phyloP scores from a whole-genome alignment of 1,284 basidiomycete species.

The Marasmius tenuissimus region DNA sequence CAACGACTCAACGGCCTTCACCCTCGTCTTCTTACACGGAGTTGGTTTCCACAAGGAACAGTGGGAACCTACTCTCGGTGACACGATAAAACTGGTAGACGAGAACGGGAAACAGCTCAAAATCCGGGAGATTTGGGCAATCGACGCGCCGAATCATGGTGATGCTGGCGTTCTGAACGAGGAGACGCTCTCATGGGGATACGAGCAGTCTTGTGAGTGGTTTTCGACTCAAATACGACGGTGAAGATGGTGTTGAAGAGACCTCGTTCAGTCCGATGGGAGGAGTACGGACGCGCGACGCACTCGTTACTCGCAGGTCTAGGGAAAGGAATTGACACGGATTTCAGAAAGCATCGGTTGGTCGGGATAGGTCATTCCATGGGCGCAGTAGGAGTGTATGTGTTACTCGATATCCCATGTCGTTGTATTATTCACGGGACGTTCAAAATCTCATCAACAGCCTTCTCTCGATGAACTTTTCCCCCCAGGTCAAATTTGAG shows the following conservation, averaged over 20 bases:
- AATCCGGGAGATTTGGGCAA: slow-evolving; percentile 46
- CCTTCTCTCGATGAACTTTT: slow-evolving; percentile 37
- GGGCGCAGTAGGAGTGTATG: slow-evolving; percentile 34
- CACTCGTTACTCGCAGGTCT: slow-evolving; percentile 32
- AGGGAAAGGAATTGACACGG: slow-evolving; percentile 29
- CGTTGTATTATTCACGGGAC: not conserved
- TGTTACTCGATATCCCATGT: not conserved
- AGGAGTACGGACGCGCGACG: slow-evolving; percentile 34
- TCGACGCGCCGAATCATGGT: not conserved
- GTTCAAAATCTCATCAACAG: slow-evolving; percentile 22
- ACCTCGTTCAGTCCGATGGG: slow-evolving; percentile 29
- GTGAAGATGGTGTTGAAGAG: not conserved
- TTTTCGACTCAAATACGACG: not conserved
- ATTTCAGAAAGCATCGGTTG: slow-evolving; percentile 26
- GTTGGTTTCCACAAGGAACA: slow-evolving; percentile 56
- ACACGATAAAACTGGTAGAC: slow-evolving; percentile 36
- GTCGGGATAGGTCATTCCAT: slow-evolving; percentile 36
- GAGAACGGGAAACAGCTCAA: slow-evolving; percentile 19
- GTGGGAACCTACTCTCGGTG: slow-evolving; percentile 55
- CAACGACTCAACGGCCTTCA: slow-evolving; percentile 40
- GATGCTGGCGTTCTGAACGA: slow-evolving; percentile 35
- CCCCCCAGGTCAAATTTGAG: slow-evolving; percentile 35
- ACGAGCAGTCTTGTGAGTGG: slow-evolving; percentile 40
- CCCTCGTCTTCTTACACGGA: slow-evolving; percentile 51
- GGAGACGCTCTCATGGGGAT: slow-evolving; percentile 36